Evolutionary conservation across 305 asterid genomes (phyloP).

Genomic region (Caryopteris hybrid): DNA sequence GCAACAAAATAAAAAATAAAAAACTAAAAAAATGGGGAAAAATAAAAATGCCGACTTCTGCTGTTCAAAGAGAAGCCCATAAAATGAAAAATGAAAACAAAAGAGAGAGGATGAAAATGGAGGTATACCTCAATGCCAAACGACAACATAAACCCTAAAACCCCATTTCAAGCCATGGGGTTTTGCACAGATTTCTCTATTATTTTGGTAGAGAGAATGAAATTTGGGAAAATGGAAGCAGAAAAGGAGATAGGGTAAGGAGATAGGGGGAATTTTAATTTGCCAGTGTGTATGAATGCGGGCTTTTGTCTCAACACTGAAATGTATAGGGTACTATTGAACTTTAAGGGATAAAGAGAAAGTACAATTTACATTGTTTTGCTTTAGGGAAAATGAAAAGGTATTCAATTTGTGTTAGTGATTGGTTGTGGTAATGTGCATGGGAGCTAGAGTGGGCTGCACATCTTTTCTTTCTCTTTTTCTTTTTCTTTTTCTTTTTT

Average conservation of each 20-base stretch:
- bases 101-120: slow-evolving; percentile 1
- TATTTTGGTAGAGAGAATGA: not conserved
- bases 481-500: not conserved
- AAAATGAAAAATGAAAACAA: not conserved
- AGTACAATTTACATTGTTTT: slow-evolving; percentile 10
- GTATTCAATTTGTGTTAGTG: slow-evolving; percentile 3
- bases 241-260: slow-evolving; percentile 30
- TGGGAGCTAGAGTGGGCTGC: slow-evolving; percentile 16
- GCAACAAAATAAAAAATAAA: not conserved
- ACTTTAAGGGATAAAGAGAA: slow-evolving; percentile 17
- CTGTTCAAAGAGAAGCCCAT: not conserved
- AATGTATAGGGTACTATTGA: slow-evolving; percentile 13
- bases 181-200: not conserved
- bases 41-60: not conserved
- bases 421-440: slow-evolving; percentile 23
- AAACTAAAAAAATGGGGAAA: no score
- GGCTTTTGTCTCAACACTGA: slow-evolving; percentile 14
- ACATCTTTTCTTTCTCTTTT: not conserved
- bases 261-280: slow-evolving; percentile 9
- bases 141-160: slow-evolving; percentile 16
- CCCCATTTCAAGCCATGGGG: slow-evolving; percentile 17
- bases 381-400: not conserved
- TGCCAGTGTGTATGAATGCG: slow-evolving; percentile 11
- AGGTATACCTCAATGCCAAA: not conserved
- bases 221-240: not conserved